Percentiles rank a stretch among this genome's conserved stretches.
These are phyloP conservation scores for Isatis tinctoria DNA, from an alignment of 345 rosid genomes.

Conservation along the genomic window DNA sequence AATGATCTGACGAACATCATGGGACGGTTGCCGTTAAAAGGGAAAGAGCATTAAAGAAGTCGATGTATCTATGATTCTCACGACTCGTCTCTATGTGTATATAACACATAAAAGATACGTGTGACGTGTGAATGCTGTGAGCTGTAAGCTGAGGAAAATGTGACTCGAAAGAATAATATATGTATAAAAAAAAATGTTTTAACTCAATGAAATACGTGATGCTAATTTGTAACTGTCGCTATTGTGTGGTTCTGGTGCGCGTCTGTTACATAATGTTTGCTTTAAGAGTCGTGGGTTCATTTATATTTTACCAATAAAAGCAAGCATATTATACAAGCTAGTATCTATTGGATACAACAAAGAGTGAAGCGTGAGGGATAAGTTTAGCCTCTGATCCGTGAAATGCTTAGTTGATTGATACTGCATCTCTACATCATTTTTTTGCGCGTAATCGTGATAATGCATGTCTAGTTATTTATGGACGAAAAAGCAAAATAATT, in stretches of 20 bases:
- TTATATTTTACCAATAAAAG: conserved; percentile 16
- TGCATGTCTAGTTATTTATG: no score
- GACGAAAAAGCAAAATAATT: no score
- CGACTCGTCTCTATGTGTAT: not conserved
- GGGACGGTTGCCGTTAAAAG: conserved; percentile 13
- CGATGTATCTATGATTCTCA: conserved; percentile 15
- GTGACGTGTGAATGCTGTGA: conserved; percentile 33
- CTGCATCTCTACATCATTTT: not conserved
- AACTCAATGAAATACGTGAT: conserved; percentile 2
- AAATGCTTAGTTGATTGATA: not conserved
- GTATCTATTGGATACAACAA: not conserved
- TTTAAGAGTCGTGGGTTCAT: conserved; percentile 13
- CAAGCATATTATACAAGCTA: not conserved
- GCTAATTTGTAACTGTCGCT: conserved; percentile 31
- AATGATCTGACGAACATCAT: conserved; percentile 32
- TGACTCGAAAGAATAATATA: conserved; percentile 10
- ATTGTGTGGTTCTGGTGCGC: conserved; percentile 16
- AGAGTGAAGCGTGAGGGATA: not conserved
- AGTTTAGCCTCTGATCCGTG: not conserved
- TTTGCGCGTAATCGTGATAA: not conserved
- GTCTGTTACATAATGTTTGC: conserved; percentile 9
- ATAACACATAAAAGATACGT: conserved; percentile 9
- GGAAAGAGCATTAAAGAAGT: conserved; percentile 14
- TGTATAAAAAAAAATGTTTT: not conserved
- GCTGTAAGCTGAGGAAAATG: conserved; percentile 33